phyloP scores from a whole-genome alignment of 2,329 filamentous ascomycete genomes.

The Alternaria triticimaculans region DNA sequence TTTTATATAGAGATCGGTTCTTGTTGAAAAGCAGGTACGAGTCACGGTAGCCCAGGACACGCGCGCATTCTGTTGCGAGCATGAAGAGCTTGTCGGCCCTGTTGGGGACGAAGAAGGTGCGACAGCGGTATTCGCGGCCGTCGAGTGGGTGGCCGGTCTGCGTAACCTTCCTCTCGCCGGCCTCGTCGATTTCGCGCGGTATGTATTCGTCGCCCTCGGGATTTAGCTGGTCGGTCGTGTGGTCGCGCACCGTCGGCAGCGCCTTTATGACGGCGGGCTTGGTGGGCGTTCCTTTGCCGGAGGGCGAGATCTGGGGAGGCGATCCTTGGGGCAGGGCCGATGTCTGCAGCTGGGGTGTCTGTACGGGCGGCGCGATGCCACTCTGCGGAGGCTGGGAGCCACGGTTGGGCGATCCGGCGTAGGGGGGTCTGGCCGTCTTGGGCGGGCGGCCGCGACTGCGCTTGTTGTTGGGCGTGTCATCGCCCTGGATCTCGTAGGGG shows the following conservation, averaged over 20 bases:
- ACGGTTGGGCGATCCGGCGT: constrained; percentile 61
- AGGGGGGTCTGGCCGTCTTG: constrained; percentile 57
- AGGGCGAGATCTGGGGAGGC: constrained; percentile 67
- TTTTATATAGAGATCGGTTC: constrained; percentile 95
- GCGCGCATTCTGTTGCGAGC: constrained; percentile 95
- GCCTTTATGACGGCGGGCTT: constrained; percentile 86
- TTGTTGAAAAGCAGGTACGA: constrained; percentile 99
- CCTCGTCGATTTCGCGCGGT: constrained; percentile 89
- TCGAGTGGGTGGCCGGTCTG: constrained; percentile 81
- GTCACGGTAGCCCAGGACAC: constrained; percentile 91
- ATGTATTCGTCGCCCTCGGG: constrained; percentile 92
- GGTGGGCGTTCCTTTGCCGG: constrained; percentile 75
- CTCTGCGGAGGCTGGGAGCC: constrained; percentile 58
- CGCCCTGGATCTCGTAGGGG: constrained; percentile 44
- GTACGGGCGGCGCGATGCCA: constrained; percentile 57
- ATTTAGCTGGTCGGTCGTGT: constrained; percentile 94
- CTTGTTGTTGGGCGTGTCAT: constrained; percentile 25
- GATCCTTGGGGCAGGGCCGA: constrained; percentile 58
- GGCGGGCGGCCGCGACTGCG: constrained; percentile 63
- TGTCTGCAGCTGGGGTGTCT: constrained; percentile 63
- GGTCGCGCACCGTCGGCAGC: constrained; percentile 91
- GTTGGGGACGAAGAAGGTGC: constrained; percentile 91
- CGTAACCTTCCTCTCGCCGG: constrained; percentile 93
- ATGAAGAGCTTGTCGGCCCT: constrained; percentile 95
- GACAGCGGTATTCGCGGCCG: constrained; percentile 85